phyloP scores from a whole-genome alignment of 2,329 filamentous ascomycete species.

The Cordyceps farinosa region DNA sequence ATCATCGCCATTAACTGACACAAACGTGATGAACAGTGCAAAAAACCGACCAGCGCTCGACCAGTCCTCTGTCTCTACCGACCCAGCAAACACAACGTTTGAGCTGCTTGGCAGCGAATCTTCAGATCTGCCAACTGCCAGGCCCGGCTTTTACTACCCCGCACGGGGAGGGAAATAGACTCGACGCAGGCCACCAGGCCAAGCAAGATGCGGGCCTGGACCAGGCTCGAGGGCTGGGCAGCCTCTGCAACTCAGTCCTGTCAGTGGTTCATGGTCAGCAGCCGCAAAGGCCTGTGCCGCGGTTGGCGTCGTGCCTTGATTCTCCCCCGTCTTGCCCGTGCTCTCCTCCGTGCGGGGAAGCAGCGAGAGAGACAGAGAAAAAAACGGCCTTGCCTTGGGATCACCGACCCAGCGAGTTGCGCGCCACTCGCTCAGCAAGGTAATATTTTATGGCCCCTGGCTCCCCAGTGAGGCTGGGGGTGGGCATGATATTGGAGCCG shows the following conservation, averaged over 20 bases:
- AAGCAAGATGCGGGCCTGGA: not conserved
- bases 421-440: not conserved
- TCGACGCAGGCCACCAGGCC: not conserved
- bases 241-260: not conserved
- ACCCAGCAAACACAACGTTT: not conserved
- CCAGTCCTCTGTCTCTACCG: too few relatives aligned
- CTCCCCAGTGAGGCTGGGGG: not conserved
- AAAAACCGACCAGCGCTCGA: too few relatives aligned
- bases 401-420: not conserved
- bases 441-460: not conserved
- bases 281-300: not conserved
- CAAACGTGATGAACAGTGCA: not conserved
- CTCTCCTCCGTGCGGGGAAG: not conserved
- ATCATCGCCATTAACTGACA: not conserved
- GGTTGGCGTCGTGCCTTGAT: constrained; percentile 10
- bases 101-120: not conserved
- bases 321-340: not conserved
- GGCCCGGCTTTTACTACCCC: not conserved
- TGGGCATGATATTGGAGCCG: not conserved
- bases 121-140: constrained; percentile 1
- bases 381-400: not conserved
- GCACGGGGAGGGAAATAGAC: not conserved
- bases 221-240: not conserved
- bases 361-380: not conserved
- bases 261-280: not conserved